Evolutionary conservation across 1,284 basidiomycete genomes (phyloP), one percentile per base, ranked within the genome.

Genomic region (Anthracocystis panici-leucophaei): DNA sequence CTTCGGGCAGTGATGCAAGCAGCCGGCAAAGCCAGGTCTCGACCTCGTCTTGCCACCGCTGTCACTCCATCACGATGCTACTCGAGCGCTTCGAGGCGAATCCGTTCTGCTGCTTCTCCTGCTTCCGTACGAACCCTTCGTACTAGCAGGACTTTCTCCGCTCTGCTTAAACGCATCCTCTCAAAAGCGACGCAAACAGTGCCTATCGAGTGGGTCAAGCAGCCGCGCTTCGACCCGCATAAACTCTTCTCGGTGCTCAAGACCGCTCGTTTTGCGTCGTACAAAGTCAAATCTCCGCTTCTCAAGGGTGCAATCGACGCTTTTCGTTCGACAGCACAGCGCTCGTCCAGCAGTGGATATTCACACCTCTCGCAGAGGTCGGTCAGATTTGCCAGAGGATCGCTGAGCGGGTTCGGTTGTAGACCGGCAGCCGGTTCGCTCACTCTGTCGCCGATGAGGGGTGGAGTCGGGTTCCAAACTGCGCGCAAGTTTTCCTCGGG

Each of bases 401-500:
- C 45, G 3, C 59, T 69, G 6, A 44, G 52, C 44, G 65, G 70
- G 1, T 8, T 62, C n/a, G 72, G 70, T 20, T 4, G 66, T 1
- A 40, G 72, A 29, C 64, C 69, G 1, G 45, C 59, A 1, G 53
- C 40, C 3, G 68, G 75, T 1, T 35, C 23, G 8, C 57, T 78
- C 4, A 11, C 57, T 0, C 2, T 58, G 12, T 62, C 66, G 5
- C 69, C 72, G 3, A n/a, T 75, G n/a, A 29, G 54, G 10, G 72
- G 66, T 2, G 66, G 63, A 1, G 48, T 66, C 2, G 76, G 76
- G 0, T 44, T 78, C 29, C 72, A 78, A 23, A 51, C 50, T 0
- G 55, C 72, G 7, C 25, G 76, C 16, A 65, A 75, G 12, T 78
- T 78, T 44, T 71, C 67, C 0, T 50, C 33, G 18, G 65, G 65